Conservation (phyloP, 2,329 filamentous ascomycete species). For the Clarireedia sp. region DNA sequence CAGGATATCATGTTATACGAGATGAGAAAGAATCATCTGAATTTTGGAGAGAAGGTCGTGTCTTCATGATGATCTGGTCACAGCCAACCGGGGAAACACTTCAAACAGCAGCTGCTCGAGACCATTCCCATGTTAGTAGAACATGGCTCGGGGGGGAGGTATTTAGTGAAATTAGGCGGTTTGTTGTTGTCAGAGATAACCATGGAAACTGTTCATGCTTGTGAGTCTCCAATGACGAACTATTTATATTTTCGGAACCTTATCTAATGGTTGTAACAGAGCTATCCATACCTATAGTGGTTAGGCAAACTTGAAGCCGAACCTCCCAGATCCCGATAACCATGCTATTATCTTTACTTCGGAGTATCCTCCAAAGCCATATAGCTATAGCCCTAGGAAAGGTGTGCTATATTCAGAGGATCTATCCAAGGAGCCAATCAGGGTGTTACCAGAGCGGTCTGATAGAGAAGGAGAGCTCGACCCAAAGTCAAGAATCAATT, state of each 20-base stretch:
- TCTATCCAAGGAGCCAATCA: constrained; percentile 17
- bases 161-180: constrained; percentile 20
- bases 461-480: not conserved
- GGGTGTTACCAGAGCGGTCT: constrained; percentile 12
- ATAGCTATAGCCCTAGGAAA: not conserved
- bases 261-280: not conserved
- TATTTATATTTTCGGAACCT: not conserved
- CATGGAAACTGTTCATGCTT: constrained; percentile 19
- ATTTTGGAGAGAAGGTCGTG: constrained; percentile 19
- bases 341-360: constrained; percentile 3
- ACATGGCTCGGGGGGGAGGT: constrained; percentile 12
- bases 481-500: constrained; percentile 17
- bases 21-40: not conserved
- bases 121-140: constrained; percentile 4
- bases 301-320: constrained; percentile 20
- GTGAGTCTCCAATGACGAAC: constrained; percentile 10
- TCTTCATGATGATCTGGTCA: constrained; percentile 23
- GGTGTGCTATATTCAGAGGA: constrained; percentile 1
- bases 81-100: constrained; percentile 17
- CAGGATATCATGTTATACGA: not conserved
- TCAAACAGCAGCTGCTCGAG: constrained; percentile 1
- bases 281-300: constrained; percentile 21
- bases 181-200: constrained; percentile 18
- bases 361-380: fast-evolving
- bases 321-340: not conserved